Evolutionary conservation across 1,284 basidiomycete species (phyloP).

Genomic region (Volvariella surrecta): DNA sequence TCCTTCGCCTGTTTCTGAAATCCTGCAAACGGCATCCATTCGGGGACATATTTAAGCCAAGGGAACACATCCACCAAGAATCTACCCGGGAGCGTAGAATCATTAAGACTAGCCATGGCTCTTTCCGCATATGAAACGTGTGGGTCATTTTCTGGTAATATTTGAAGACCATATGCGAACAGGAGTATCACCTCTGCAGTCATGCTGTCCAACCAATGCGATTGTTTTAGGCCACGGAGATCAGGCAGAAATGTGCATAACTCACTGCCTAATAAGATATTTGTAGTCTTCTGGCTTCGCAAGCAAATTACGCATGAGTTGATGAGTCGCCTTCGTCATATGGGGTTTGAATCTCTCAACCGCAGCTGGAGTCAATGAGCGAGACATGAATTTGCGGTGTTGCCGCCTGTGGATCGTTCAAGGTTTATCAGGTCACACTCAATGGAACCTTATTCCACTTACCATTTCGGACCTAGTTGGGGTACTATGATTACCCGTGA

Average conservation of each 20-base stretch:
- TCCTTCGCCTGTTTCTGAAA: conserved; percentile 31
- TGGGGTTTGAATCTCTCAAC: conserved; percentile 2
- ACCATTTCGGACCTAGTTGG: too few relatives aligned
- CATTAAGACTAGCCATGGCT: conserved; percentile 8
- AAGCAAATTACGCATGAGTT: not conserved
- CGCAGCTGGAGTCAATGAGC: conserved; percentile 4
- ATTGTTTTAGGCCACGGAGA: not conserved
- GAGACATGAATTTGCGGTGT: conserved; percentile 3
- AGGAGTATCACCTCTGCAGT: conserved; percentile 5
- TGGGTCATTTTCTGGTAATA: conserved; percentile 9
- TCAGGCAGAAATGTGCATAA: too few relatives aligned
- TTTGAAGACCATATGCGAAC: conserved; percentile 10
- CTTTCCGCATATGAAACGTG: conserved; percentile 11
- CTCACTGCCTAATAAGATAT: conserved; percentile 2
- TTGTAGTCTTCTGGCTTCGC: conserved; percentile 2
- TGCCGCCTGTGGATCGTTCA: too few relatives aligned
- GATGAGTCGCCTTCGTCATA: not conserved
- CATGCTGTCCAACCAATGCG: conserved; percentile 8
- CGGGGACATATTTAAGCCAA: conserved; percentile 30
- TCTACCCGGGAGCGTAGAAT: conserved; percentile 12
- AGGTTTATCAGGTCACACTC: too few relatives aligned
- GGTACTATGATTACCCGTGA: too few relatives aligned
- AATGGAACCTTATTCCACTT: too few relatives aligned
- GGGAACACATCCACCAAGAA: conserved; percentile 18
- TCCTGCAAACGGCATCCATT: conserved; percentile 35